Conservation (phyloP, 2,329 filamentous ascomycete species). For the Alternaria angustiovoidea region DNA sequence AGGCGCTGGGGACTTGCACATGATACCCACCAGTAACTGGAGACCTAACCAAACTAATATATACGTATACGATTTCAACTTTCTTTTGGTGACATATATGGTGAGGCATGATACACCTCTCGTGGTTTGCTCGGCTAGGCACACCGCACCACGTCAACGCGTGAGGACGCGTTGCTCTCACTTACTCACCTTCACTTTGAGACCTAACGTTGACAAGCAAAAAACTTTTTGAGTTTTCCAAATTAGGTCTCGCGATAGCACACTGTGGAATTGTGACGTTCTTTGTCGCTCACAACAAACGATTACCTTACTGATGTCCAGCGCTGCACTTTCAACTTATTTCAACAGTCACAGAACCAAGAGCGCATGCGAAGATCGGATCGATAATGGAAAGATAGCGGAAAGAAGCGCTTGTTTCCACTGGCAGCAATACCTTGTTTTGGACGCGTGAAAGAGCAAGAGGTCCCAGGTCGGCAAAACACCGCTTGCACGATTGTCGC, state of each 20-base stretch:
- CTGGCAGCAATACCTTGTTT: neutral
- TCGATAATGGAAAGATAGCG: neutral
- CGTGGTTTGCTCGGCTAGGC: neutral
- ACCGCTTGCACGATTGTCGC: slow-evolving; percentile 19
- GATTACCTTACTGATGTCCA: neutral
- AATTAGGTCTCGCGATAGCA: neutral
- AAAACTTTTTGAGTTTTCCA: no score
- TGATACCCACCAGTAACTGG: slow-evolving; percentile 7
- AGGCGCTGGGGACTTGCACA: slow-evolving; percentile 2
- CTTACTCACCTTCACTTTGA: neutral
- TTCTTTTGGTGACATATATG: neutral
- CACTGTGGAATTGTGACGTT: neutral
- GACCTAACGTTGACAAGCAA: neutral
- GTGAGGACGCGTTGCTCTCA: slow-evolving; percentile 4
- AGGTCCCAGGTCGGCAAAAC: neutral
- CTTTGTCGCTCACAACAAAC: neutral
- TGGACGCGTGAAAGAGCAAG: neutral
- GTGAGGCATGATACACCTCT: neutral
- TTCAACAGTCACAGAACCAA: neutral
- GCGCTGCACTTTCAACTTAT: neutral
- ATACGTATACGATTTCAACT: neutral
- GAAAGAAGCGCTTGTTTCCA: neutral
- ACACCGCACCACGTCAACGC: slow-evolving; percentile 7
- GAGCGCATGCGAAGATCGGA: neutral
- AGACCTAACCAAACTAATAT: neutral